These are phyloP conservation scores for Leccinum broughii DNA, from an alignment of 768 basidiomycete species.

Conservation along the genomic window DNA sequence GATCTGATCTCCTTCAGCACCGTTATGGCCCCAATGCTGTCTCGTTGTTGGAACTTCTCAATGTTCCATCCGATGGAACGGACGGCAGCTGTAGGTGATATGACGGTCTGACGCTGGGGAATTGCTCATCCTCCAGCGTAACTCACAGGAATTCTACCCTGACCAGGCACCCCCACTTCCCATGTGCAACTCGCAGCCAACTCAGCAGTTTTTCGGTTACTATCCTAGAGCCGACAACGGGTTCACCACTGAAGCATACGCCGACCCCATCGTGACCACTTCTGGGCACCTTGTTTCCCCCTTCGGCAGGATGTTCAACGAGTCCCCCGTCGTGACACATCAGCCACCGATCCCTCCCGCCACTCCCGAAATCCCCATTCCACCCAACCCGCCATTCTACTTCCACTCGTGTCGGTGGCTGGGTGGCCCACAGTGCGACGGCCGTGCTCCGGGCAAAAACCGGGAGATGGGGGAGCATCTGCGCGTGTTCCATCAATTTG, in stretches of 20 bases:
- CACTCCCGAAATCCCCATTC: constrained; percentile 4
- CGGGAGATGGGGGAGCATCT: constrained; percentile 34
- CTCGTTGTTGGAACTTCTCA: not conserved
- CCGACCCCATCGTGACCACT: not conserved
- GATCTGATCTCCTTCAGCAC: constrained; percentile 11
- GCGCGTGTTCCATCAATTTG: constrained; percentile 19
- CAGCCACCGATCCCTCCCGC: constrained; percentile 21
- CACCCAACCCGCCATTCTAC: constrained; percentile 4
- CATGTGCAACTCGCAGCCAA: not conserved
- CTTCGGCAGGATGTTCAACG: not conserved
- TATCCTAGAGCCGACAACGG: not conserved
- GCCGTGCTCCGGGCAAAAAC: constrained; percentile 28
- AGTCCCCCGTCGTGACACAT: not conserved
- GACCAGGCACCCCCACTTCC: not conserved
- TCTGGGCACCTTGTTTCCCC: not conserved
- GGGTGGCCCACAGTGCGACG: constrained; percentile 23
- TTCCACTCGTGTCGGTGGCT: constrained; percentile 25
- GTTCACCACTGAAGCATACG: not conserved
- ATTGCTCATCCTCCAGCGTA: constrained; percentile 1
- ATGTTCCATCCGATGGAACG: not conserved
- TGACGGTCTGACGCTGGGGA: not conserved
- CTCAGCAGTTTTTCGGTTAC: not conserved
- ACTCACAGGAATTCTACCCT: constrained; percentile 14
- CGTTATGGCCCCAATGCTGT: not conserved
- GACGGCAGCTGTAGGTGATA: constrained; percentile 11